Base-by-base conservation (phyloP, 306 rosid species). In the Begonia masoniana region DNA sequence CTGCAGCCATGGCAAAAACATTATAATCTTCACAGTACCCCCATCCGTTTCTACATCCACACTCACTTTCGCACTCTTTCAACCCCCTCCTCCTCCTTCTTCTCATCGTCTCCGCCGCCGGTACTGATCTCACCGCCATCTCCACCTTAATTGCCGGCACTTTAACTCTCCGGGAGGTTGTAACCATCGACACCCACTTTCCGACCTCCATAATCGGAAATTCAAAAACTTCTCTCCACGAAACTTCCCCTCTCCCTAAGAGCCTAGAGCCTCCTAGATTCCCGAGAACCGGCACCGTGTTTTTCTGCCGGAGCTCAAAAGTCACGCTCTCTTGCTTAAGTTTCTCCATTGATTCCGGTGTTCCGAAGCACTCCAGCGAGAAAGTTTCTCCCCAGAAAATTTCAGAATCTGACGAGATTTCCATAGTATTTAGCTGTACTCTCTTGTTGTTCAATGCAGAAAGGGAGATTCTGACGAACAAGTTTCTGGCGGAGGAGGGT, bases 321-420 rank as follows among this genome's bases (percentile, higher is more conserved):
- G 75, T 75, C 14, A 86, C 62, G 26, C 51, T 83, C 36, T 79
- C 79, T 50, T 78, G 71, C 65, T 63, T 61, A 13, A 91, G 76
- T 41, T 23, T 60, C 7, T 74, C 70, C 56, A 82, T 50, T 58
- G 82, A 71, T 19, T 70, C 72, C n/a, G 59, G 58, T 7, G 61
- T 57, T 13, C 92, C 87, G 6, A 61, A 64, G 59, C 99, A 91
- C 35, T 81, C 96, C 60, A 91, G 52, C 24, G 58, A 71, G 58
- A 86, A 73, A 48, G 88, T 71, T 16, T 91, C 78, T 15, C 83
- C 62, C 94, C 97, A 91, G 43, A 66, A 61, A 39, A 76, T 77
- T 9, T 54, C 67, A 13, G 66, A 48, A 41, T 54, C 67, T 36
- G 79, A 12, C 2, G 84, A 61, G 64, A 83, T 64, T 58, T 51